Percentiles rank a stretch among this genome's conserved stretches.
phyloP scores from a whole-genome alignment of 495 filamentous ascomycete species.

The Clohesyomyces aquaticus region DNA sequence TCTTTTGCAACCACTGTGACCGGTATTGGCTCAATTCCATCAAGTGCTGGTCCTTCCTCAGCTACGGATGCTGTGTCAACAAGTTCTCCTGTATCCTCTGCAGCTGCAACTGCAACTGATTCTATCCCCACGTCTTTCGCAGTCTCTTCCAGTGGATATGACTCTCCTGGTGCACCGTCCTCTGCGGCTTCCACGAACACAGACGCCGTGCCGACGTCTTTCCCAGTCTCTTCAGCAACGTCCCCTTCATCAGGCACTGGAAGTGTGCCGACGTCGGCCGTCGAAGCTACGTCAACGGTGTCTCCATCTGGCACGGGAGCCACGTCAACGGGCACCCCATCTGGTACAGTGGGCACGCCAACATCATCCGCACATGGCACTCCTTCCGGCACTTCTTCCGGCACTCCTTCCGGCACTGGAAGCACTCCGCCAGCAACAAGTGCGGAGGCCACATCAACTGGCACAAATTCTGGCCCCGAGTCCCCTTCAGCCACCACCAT shows the following conservation, averaged over 20 bases:
- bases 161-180: neutral
- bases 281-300: neutral
- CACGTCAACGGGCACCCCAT: neutral
- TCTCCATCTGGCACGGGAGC: neutral
- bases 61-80: neutral
- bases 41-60: neutral
- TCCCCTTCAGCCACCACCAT: no score
- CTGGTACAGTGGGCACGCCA: no score
- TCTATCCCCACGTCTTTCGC: neutral
- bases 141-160: neutral
- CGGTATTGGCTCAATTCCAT: neutral
- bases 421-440: no score
- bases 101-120: neutral
- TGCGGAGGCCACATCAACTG: no score
- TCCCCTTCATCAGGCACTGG: neutral
- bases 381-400: neutral
- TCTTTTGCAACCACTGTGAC: neutral
- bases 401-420: no score
- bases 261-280: constrained; percentile 1
- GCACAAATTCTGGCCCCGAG: no score
- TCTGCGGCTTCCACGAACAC: constrained; percentile 4
- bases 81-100: neutral
- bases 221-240: no score
- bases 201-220: neutral
- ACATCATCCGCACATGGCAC: no score